These are phyloP conservation scores for Rhynchospora tenuis DNA, from an alignment of 176 grass and related monocot species.

Conservation along the genomic window DNA sequence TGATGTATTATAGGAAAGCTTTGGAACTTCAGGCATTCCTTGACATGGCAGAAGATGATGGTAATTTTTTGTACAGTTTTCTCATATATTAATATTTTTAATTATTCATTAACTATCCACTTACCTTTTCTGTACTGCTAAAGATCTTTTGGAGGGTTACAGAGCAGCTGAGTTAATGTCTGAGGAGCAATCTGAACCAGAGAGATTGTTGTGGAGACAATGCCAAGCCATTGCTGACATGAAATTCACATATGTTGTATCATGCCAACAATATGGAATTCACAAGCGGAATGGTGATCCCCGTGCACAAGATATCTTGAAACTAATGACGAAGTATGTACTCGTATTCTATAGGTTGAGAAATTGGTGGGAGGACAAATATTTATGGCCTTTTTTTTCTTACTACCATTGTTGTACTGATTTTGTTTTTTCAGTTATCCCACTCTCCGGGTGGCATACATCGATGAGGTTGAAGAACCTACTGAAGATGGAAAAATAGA, in stretches of 20 bases:
- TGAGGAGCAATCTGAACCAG: constrained; percentile 43
- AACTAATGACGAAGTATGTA: constrained; percentile 82
- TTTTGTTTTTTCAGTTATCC: constrained; percentile 19
- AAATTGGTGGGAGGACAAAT: not conserved
- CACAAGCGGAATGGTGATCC: constrained; percentile 70
- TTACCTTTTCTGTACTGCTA: not conserved
- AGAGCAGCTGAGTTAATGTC: constrained; percentile 63
- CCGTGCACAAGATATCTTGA: constrained; percentile 89
- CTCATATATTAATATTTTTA: not conserved
- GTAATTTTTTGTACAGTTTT: constrained; percentile 37
- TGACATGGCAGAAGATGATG: constrained; percentile 86
- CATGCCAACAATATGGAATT: constrained; percentile 91
- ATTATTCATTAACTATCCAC: not conserved
- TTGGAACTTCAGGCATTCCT: constrained; percentile 95
- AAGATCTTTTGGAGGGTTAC: constrained; percentile 96
- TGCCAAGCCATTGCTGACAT: constrained; percentile 97
- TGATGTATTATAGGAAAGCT: constrained; percentile 99
- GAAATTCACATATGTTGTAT: constrained; percentile 99
- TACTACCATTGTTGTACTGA: not conserved
- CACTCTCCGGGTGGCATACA: constrained; percentile 20
- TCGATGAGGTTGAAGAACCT: constrained; percentile 16
- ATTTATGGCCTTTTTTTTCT: not conserved
- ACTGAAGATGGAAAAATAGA: constrained; percentile 16
- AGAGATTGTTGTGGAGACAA: constrained; percentile 52
- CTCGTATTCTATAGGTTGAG: not conserved